Evolutionary conservation across 805 yeast genomes (phyloP), one percentile per base, ranked within the genome.

Genomic region (Torulaspora maleeae): DNA sequence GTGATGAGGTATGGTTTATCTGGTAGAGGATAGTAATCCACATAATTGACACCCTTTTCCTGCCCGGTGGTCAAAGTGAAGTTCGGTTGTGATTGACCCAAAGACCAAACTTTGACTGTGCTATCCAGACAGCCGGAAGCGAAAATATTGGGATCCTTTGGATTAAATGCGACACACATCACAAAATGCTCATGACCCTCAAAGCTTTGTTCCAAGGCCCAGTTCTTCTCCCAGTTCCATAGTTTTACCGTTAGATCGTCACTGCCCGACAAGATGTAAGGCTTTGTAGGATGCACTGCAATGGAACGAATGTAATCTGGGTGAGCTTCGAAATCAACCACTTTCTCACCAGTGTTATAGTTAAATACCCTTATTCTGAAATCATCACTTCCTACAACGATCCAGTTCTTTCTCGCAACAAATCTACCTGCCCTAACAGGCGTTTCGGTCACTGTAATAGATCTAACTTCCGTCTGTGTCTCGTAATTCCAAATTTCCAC

Each of bases 211-310:
- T 87, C 93, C 54, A 84, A 70, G 56, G 79, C 79, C 99, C 99
- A 93, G 61, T 78, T 79, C 61, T 81, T 80, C 45, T 93, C 99
- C 99, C 99, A 93, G 67, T 93, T 90, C 98, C 98, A 93, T 63
- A 90, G 76, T 69, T 83, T 88, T 63, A 93, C 79, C 34, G 95
- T 79, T 74, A 86, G 80, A 66, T 93, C 99, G 69, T 93, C 99
- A 38, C 91, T 82, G 30, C 89, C 86, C 2, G 97, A 85, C 58
- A 93, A 74, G 41, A 93, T 76, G 58, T 85, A 86, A 19, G 98
- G 95, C 69, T 86, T 86, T 13, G 91, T 76, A 35, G 98, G 97
- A 69, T 93, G 99, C 34, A 91, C 95, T 9, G 95, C 93, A 53
- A 93, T 79, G 45, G 86, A 80, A 66, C 99, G 82, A 61, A 93